These are phyloP conservation scores for Aspergillus fumigatiaffinis DNA, from an alignment of 2,329 filamentous ascomycete genomes.

Conservation along the genomic window DNA sequence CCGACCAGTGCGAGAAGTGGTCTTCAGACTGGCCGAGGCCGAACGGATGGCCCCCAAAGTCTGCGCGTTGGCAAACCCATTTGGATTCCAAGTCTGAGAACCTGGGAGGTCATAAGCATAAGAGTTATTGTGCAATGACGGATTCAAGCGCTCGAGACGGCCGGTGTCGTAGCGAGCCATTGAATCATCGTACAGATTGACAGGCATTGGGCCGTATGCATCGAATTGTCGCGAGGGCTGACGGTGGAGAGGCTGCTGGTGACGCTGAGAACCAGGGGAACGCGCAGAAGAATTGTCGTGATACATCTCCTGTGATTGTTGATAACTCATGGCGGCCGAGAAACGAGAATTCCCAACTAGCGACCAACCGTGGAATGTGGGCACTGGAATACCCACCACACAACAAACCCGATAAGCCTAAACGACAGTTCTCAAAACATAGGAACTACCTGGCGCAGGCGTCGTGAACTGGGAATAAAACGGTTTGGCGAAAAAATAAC, in stretches of 20 bases:
- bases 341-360: slow-evolving; percentile 21
- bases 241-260: slow-evolving; percentile 62
- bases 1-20: slow-evolving; percentile 49
- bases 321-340: slow-evolving; percentile 34
- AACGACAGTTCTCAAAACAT: slow-evolving; percentile 29
- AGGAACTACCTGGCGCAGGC: slow-evolving; percentile 21
- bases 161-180: slow-evolving; percentile 54
- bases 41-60: slow-evolving; percentile 61
- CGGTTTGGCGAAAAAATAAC: neutral
- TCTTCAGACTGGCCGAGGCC: slow-evolving; percentile 55
- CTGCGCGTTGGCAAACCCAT: slow-evolving; percentile 63
- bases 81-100: slow-evolving; percentile 78
- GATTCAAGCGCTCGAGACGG: slow-evolving; percentile 55
- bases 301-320: slow-evolving; percentile 51
- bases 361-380: slow-evolving; percentile 28
- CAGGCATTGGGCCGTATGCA: slow-evolving; percentile 62
- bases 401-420: slow-evolving; percentile 18
- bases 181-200: slow-evolving; percentile 69
- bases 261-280: slow-evolving; percentile 70
- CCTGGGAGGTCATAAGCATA: slow-evolving; percentile 66
- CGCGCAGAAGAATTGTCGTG: slow-evolving; percentile 68
- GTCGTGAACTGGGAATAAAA: neutral
- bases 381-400: slow-evolving; percentile 27
- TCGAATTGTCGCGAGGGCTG: slow-evolving; percentile 77
- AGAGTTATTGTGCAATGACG: slow-evolving; percentile 53